These are phyloP conservation scores for Chlamydomonas sp. DNA, from an alignment of 139 green algal genomes.

Conservation along the genomic window DNA sequence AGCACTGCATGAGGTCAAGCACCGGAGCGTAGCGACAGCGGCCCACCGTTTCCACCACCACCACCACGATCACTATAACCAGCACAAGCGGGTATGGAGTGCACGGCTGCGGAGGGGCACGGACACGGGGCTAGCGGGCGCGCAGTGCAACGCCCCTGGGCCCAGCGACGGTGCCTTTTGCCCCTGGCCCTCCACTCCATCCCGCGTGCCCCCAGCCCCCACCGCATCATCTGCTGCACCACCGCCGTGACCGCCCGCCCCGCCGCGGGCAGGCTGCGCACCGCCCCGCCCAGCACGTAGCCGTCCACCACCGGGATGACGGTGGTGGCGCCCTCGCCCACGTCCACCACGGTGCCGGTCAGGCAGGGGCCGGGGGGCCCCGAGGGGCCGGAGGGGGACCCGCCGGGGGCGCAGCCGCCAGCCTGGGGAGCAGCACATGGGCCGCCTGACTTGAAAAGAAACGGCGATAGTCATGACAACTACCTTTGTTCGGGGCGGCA, in stretches of 20 bases:
- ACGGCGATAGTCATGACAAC: too few relatives aligned
- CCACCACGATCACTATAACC: too few relatives aligned
- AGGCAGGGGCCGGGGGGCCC: slow-evolving; percentile 34
- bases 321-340: slow-evolving; percentile 80
- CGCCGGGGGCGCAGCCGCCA: background rate
- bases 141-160: too few relatives aligned
- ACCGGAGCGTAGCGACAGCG: background rate
- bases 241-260: slow-evolving; percentile 68
- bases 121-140: too few relatives aligned
- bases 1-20: background rate
- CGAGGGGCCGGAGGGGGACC: background rate
- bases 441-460: too few relatives aligned
- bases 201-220: background rate
- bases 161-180: too few relatives aligned
- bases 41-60: too few relatives aligned
- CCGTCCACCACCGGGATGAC: slow-evolving; percentile 85
- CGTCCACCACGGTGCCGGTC: slow-evolving; percentile 84
- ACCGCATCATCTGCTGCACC: slow-evolving; percentile 67
- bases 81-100: too few relatives aligned
- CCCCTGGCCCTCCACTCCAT: too few relatives aligned
- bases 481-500: too few relatives aligned
- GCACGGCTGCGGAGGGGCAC: too few relatives aligned
- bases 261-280: slow-evolving; percentile 76
- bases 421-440: too few relatives aligned
- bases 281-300: slow-evolving; percentile 75